These are phyloP conservation scores for Sclerotinia minor DNA, from an alignment of 2,329 filamentous ascomycete species.

Conservation along the genomic window DNA sequence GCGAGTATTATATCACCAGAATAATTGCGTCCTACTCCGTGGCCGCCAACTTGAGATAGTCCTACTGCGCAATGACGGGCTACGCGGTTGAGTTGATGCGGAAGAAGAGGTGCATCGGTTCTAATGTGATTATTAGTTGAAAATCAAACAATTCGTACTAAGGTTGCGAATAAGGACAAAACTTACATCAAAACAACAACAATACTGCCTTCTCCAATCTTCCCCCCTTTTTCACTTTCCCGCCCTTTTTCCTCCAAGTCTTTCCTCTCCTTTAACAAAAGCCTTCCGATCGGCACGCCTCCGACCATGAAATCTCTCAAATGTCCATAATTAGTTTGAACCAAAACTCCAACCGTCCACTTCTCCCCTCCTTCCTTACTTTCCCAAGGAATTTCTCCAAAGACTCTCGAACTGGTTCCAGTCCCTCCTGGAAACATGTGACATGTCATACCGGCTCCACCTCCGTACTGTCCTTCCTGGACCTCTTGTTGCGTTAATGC, in stretches of 20 bases:
- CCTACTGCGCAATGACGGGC: slow-evolving; percentile 63
- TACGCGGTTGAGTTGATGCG: slow-evolving; percentile 56
- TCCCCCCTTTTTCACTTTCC: slow-evolving; percentile 37
- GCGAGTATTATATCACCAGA: slow-evolving; percentile 69
- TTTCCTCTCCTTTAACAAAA: slow-evolving; percentile 49
- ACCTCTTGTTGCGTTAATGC: slow-evolving; percentile 52
- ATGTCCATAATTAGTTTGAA: slow-evolving; percentile 66
- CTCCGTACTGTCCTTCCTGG: slow-evolving; percentile 62
- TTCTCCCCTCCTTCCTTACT: slow-evolving; percentile 39
- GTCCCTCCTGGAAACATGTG: slow-evolving; percentile 68
- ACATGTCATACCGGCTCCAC: slow-evolving; percentile 68
- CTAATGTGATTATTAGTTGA: slow-evolving; percentile 26
- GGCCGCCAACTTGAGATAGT: slow-evolving; percentile 58
- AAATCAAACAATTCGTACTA: accelerated
- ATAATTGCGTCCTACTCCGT: slow-evolving; percentile 54
- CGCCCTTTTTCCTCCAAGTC: slow-evolving; percentile 34
- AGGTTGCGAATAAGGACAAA: too few species aligned
- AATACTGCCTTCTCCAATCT: slow-evolving; percentile 61
- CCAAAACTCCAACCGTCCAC: slow-evolving; percentile 62
- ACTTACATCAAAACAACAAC: slow-evolving; percentile 54
- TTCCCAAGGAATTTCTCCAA: slow-evolving; percentile 46
- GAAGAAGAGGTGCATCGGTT: slow-evolving; percentile 61
- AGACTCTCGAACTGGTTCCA: slow-evolving; percentile 58
- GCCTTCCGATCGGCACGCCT: slow-evolving; percentile 61
- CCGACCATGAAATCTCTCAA: slow-evolving; percentile 57